Evolutionary conservation across 1,284 basidiomycete genomes (phyloP).

Genomic region (Tilletia indica): DNA sequence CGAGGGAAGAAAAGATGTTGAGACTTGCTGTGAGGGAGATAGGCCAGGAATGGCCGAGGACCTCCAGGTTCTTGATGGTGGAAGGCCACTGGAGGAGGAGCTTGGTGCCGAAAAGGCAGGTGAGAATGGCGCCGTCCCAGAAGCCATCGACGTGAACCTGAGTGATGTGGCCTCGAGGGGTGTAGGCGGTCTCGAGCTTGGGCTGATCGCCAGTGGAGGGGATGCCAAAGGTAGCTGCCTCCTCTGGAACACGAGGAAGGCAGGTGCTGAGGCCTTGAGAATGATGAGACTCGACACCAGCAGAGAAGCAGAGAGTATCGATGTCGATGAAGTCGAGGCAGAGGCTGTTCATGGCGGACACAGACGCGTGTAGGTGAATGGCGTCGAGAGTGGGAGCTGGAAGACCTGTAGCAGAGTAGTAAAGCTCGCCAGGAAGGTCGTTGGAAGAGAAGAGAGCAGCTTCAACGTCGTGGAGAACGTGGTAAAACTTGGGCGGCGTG

Average conservation of each 20-base stretch:
- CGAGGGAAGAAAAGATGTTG: not conserved
- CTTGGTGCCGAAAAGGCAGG: not conserved
- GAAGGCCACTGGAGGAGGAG: slow-evolving; percentile 4
- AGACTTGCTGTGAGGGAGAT: not conserved
- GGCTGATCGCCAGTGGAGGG: not conserved
- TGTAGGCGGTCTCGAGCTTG: not conserved
- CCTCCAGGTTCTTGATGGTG: not conserved
- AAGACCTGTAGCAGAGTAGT: not conserved
- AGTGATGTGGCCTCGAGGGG: not conserved
- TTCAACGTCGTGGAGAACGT: not conserved
- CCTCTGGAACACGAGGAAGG: not conserved
- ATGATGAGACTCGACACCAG: not conserved
- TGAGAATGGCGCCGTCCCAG: not conserved
- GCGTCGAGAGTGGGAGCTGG: not conserved
- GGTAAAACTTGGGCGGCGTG: not conserved
- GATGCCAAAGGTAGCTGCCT: not conserved
- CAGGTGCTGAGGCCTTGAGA: not conserved
- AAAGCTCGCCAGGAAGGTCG: not conserved
- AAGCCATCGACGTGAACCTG: not conserved
- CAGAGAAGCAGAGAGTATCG: not conserved
- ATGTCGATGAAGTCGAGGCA: not conserved
- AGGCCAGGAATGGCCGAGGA: not conserved
- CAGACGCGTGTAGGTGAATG: not conserved
- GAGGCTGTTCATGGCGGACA: not conserved
- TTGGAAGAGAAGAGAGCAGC: not conserved